Evolutionary conservation across 2,329 filamentous ascomycete genomes (phyloP).

Genomic region (Trichoderma simmonsii): DNA sequence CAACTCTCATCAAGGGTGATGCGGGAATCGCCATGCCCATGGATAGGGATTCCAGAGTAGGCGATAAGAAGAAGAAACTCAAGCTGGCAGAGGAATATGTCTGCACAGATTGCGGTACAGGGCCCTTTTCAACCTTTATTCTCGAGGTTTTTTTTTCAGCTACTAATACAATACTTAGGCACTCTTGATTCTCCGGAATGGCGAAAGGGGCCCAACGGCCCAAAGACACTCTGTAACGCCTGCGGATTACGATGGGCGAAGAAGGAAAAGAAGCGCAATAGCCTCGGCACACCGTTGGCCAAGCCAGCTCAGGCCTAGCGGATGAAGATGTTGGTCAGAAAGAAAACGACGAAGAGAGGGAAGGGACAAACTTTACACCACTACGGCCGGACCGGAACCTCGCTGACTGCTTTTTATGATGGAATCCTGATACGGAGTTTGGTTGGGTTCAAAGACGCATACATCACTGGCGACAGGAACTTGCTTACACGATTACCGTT

Average conservation of each 20-base stretch:
- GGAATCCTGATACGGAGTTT: conserved; percentile 11
- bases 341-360: not conserved
- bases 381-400: not conserved
- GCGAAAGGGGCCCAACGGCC: conserved; percentile 88
- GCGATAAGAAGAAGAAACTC: conserved; percentile 83
- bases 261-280: conserved; percentile 71
- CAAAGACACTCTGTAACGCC: conserved; percentile 93
- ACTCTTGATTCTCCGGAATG: conserved; percentile 93
- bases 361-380: not conserved
- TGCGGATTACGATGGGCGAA: conserved; percentile 76
- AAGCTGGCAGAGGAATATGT: conserved; percentile 87
- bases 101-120: conserved; percentile 81
- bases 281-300: not conserved
- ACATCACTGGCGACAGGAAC: conserved; percentile 12
- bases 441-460: conserved; percentile 13
- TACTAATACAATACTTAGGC: conserved; percentile 38
- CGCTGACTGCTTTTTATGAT: not conserved
- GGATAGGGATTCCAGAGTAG: conserved; percentile 69
- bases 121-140: not conserved
- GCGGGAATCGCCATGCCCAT: conserved; percentile 80
- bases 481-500: not conserved
- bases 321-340: not conserved
- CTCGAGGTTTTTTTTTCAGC: not conserved
- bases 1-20: conserved; percentile 78
- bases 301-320: not conserved